These are phyloP conservation scores for Dothideomycetidae sp. DNA, from an alignment of 2,329 filamentous ascomycete species.

Conservation along the genomic window DNA sequence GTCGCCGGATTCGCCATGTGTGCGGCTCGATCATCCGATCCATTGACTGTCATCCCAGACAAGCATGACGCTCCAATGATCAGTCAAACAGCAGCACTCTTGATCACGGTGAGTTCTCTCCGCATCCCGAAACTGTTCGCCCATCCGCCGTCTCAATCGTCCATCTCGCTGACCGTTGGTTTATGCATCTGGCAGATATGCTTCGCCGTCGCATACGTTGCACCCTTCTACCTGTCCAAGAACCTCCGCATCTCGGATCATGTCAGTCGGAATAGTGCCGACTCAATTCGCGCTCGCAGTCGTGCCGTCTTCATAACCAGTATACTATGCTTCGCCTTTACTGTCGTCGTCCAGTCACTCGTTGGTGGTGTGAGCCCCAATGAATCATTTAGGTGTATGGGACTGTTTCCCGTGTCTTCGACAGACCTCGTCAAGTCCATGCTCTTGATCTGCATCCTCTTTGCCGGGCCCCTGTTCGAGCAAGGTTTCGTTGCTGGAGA, in stretches of 20 bases:
- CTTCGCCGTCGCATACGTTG: constrained; percentile 80
- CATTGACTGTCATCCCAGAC: not conserved
- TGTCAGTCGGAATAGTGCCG: constrained; percentile 73
- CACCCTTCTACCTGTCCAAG: constrained; percentile 74
- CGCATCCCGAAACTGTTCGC: not conserved
- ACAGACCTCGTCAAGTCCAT: constrained; percentile 49
- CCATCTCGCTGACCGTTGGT: constrained; percentile 7
- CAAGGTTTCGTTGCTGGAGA: constrained; percentile 54
- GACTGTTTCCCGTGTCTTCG: constrained; percentile 63
- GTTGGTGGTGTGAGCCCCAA: constrained; percentile 35
- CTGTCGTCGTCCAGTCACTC: constrained; percentile 50
- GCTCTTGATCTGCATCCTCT: constrained; percentile 63
- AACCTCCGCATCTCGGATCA: constrained; percentile 65
- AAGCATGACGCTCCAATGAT: too few species aligned
- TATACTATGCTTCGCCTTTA: constrained; percentile 49
- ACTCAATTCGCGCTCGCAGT: constrained; percentile 77
- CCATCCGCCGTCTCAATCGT: too few species aligned
- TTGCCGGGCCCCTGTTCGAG: constrained; percentile 74
- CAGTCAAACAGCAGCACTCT: constrained; percentile 3
- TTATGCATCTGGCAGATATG: constrained; percentile 31
- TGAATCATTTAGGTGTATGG: constrained; percentile 55
- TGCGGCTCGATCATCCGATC: too few species aligned
- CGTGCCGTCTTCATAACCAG: constrained; percentile 67
- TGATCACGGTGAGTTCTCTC: constrained; percentile 7
- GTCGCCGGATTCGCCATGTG: too few species aligned